Percentiles rank a stretch among this genome's conserved stretches.
Conservation (phyloP, 2,329 filamentous ascomycete species). For the Lachnellula cervina region DNA sequence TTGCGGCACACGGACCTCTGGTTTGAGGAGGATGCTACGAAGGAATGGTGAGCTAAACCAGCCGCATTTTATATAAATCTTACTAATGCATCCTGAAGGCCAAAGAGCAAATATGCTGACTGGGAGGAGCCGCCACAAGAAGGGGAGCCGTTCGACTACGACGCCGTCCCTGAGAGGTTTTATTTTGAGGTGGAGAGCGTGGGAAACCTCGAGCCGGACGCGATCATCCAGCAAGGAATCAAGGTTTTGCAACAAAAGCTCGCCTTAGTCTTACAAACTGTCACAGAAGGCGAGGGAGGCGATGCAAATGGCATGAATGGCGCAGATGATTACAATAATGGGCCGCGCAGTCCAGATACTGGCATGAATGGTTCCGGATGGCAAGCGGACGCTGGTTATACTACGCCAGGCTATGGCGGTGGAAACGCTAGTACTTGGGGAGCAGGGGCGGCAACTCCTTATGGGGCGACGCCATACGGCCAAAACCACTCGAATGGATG, state of each 20-base stretch:
- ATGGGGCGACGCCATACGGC: constrained; percentile 60
- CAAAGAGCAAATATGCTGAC: constrained; percentile 71
- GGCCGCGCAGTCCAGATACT: constrained; percentile 58
- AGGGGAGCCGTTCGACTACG: constrained; percentile 85
- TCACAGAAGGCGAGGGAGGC: constrained; percentile 46
- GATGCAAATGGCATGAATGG: constrained; percentile 46
- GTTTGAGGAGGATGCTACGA: constrained; percentile 79
- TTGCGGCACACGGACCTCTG: constrained; percentile 87
- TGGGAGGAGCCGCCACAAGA: constrained; percentile 77
- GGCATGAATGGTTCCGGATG: constrained; percentile 53
- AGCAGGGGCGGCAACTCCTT: constrained; percentile 51
- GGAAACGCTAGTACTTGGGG: constrained; percentile 61
- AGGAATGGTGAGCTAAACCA: constrained; percentile 68
- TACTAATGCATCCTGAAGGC: constrained; percentile 48
- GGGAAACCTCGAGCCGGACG: constrained; percentile 83
- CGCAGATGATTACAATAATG: constrained; percentile 43
- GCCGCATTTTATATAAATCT: neutral
- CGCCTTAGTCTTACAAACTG: constrained; percentile 69
- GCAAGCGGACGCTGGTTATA: constrained; percentile 56
- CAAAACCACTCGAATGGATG: constrained; percentile 31
- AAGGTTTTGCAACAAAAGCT: constrained; percentile 86
- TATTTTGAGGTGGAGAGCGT: constrained; percentile 92
- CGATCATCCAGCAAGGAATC: constrained; percentile 84
- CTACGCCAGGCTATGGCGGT: constrained; percentile 57
- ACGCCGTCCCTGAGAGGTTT: constrained; percentile 77